Conservation (phyloP, 371 early-diverging fungal genomes). For the Actinomortierella wolfii region DNA sequence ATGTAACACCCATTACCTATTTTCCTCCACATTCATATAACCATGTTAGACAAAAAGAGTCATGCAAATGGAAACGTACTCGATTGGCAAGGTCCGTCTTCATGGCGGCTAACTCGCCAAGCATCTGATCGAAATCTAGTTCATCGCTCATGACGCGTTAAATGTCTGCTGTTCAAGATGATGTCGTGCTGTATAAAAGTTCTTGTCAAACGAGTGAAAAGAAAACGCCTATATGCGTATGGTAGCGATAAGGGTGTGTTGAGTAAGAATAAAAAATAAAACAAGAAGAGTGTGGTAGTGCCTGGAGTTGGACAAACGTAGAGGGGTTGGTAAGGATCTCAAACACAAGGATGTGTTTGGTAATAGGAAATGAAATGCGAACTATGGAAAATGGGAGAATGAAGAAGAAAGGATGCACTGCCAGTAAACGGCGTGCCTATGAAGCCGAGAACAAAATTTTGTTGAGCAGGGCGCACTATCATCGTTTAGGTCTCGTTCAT, state of each 20-base stretch:
- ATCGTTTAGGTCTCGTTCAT: too few species aligned
- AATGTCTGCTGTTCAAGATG: slow-evolving; percentile 12
- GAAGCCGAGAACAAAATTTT: too few species aligned
- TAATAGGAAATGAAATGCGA: neutral
- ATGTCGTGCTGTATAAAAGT: neutral
- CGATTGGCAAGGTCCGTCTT: slow-evolving; percentile 46
- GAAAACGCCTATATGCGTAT: too few species aligned
- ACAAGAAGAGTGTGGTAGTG: too few species aligned
- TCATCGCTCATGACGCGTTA: slow-evolving; percentile 21
- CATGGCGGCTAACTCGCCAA: slow-evolving; percentile 45
- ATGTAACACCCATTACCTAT: too few species aligned
- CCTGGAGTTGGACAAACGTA: too few species aligned
- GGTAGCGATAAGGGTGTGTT: neutral
- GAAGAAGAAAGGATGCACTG: neutral
- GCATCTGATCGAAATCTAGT: slow-evolving; percentile 46
- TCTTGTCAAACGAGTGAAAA: neutral
- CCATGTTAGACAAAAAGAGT: too few species aligned
- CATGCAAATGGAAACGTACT: slow-evolving; percentile 13
- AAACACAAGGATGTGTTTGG: neutral
- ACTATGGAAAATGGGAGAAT: neutral
- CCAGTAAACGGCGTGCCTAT: too few species aligned
- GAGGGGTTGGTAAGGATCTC: too few species aligned
- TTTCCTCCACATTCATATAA: too few species aligned
- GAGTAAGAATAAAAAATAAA: too few species aligned
- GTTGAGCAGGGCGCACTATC: too few species aligned